A percentile compares a stretch with the other conserved stretches of the same genome.
phyloP scores from a whole-genome alignment of 2,329 filamentous ascomycete genomes.

The Proliferodiscus dingleyae region DNA sequence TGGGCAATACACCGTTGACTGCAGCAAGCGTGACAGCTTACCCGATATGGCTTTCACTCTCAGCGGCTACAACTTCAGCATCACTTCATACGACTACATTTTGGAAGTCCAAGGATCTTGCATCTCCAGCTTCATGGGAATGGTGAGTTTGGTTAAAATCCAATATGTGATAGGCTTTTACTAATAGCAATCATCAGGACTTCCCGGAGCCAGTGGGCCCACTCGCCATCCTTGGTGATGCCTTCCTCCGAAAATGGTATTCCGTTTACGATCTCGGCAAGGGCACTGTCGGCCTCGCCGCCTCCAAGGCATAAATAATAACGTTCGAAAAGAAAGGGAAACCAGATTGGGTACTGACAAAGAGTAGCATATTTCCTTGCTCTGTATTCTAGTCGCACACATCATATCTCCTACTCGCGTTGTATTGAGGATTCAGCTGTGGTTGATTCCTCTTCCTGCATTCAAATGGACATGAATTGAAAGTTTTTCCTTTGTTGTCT shows the following conservation, averaged over 20 bases:
- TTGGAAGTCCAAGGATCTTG: slow-evolving; percentile 92
- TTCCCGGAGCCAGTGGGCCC: slow-evolving; percentile 78
- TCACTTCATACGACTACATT: slow-evolving; percentile 86
- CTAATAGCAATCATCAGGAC: slow-evolving; percentile 70
- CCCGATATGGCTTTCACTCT: slow-evolving; percentile 91
- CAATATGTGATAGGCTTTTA: slow-evolving; percentile 41
- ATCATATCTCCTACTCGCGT: neutral
- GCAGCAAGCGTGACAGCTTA: slow-evolving; percentile 72
- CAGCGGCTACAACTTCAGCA: slow-evolving; percentile 87
- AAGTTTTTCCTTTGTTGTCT: slow-evolving; percentile 7
- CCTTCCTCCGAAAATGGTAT: slow-evolving; percentile 81
- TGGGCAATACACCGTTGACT: slow-evolving; percentile 94
- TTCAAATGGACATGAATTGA: neutral
- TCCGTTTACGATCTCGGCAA: slow-evolving; percentile 94
- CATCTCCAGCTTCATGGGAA: slow-evolving; percentile 96
- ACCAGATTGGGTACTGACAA: slow-evolving; percentile 15
- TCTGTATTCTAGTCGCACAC: slow-evolving; percentile 20
- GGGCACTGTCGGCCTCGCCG: slow-evolving; percentile 82
- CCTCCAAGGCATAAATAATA: slow-evolving; percentile 53
- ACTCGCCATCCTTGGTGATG: slow-evolving; percentile 90
- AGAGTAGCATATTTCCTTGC: slow-evolving; percentile 13
- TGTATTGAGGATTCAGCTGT: neutral
- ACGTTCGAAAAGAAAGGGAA: neutral
- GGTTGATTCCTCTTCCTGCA: neutral
- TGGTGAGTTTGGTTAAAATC: slow-evolving; percentile 60